Evolutionary conservation across 1,284 basidiomycete genomes (phyloP), one percentile per base, ranked within the genome.

Genomic region (Cryptococcus sp.): DNA sequence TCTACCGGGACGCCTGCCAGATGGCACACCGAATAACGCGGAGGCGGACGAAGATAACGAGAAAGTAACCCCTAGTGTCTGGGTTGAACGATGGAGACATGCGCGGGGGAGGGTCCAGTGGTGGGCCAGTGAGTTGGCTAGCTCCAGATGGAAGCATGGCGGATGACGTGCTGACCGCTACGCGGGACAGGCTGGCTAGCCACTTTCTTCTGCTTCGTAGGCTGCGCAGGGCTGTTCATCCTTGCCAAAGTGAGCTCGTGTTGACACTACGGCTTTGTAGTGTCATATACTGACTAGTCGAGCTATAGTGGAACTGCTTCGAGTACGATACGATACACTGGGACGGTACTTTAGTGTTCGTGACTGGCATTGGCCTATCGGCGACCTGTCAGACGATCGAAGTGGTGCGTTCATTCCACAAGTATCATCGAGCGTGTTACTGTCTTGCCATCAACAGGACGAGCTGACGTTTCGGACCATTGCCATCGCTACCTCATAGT

Each of bases 371-470:
- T 13, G 81, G 80, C 16, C 54, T 83, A 8, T 79, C 78, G 15
- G 81, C 82, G 20, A 71, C 80, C 38, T 79, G 79, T 67, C 82
- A 83, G 63, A 76, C 79, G 0, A 67, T 74, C 25, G 79, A 83
- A 65, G 70, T 82, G 42, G 76, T 79, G 54, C 69, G 75, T 65
- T 58, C 72, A 19, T 55, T n/a, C 15, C 10, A n/a, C 19, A 15
- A 42, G 41, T 8, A 48, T 19, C 39, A 23, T 42, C 41, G 41
- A 17, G 16, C 17, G 3, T 42, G 41, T 16, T 5, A 42, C 41
- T 16, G 7, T 20, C 41, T 3, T 16, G 16, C 16, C 41, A 7
- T 17, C 3, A 42, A 16, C 41, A 16, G 41, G 41, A 42, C 7
- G 19, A 42, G 30, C 30, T 35, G 16, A 45, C 42, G 5, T 15